Evolutionary conservation across 148 eudicot species (phyloP).

Genomic region (Heliosperma pusillum): DNA sequence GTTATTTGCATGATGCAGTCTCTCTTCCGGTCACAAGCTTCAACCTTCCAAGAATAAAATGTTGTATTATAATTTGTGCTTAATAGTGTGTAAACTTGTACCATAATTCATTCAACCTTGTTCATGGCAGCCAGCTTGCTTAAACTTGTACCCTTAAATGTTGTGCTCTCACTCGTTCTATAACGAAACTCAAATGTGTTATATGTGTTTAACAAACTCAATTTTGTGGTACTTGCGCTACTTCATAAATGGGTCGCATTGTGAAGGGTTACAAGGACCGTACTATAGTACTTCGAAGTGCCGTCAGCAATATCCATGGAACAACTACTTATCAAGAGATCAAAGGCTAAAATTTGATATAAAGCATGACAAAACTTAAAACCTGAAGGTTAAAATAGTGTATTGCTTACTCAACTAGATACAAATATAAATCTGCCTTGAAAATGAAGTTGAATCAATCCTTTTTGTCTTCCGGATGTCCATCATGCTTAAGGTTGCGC

Average conservation of each 20-base stretch:
- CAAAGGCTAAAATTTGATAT: too few species aligned
- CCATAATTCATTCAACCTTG: not conserved
- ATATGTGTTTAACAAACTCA: too few species aligned
- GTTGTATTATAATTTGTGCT: conserved; percentile 10
- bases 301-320: too few species aligned
- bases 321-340: too few species aligned
- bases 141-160: not conserved
- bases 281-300: too few species aligned
- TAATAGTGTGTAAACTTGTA: not conserved
- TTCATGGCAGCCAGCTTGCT: not conserved
- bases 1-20: not conserved
- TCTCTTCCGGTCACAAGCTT: not conserved
- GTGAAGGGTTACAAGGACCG: too few species aligned
- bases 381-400: not conserved
- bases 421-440: not conserved
- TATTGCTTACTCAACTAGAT: not conserved
- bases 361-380: not conserved
- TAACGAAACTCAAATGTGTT: too few species aligned
- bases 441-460: conserved; percentile 15
- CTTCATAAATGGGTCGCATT: too few species aligned
- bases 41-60: not conserved
- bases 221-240: too few species aligned
- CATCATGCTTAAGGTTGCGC: conserved; percentile 28
- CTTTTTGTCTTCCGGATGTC: conserved; percentile 15
- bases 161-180: not conserved